A percentile compares a stretch with the other conserved stretches of the same genome.
Evolutionary conservation across 2,329 filamentous ascomycete species (phyloP).

Genomic region (Pezicula rhizophila): DNA sequence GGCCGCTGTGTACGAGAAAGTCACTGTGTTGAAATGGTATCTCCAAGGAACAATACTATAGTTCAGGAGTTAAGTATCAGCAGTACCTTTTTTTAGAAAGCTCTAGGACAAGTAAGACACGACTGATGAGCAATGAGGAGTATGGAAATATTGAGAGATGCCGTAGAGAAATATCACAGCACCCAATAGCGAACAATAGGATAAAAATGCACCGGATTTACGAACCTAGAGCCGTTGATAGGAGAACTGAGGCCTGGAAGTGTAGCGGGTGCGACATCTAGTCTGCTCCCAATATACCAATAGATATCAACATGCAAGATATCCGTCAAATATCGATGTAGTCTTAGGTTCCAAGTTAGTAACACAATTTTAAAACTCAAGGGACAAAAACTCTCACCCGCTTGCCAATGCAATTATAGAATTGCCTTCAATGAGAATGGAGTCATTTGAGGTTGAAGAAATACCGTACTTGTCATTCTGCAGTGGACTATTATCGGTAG

Average conservation of each 20-base stretch:
- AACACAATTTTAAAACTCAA: not conserved
- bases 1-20: slow-evolving; percentile 43
- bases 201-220: too few relatives aligned
- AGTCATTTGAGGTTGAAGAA: slow-evolving; percentile 18
- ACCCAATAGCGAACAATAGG: too few relatives aligned
- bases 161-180: too few relatives aligned
- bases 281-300: slow-evolving; percentile 38
- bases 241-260: slow-evolving; percentile 28
- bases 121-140: too few relatives aligned
- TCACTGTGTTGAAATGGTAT: slow-evolving; percentile 49
- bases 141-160: too few relatives aligned
- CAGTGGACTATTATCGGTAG: not conserved
- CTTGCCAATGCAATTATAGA: slow-evolving; percentile 28
- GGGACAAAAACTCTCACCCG: slow-evolving; percentile 20
- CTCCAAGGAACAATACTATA: slow-evolving; percentile 36
- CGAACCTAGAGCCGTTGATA: slow-evolving; percentile 26
- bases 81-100: too few relatives aligned
- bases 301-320: slow-evolving; percentile 38
- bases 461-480: slow-evolving; percentile 15
- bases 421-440: slow-evolving; percentile 28
- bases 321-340: slow-evolving; percentile 36
- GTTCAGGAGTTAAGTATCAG: too few relatives aligned
- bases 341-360: slow-evolving; percentile 16
- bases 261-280: slow-evolving; percentile 27
- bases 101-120: too few relatives aligned